Evolutionary conservation across 805 yeast species (phyloP).

Genomic region (Nakazawaea siamensis): DNA sequence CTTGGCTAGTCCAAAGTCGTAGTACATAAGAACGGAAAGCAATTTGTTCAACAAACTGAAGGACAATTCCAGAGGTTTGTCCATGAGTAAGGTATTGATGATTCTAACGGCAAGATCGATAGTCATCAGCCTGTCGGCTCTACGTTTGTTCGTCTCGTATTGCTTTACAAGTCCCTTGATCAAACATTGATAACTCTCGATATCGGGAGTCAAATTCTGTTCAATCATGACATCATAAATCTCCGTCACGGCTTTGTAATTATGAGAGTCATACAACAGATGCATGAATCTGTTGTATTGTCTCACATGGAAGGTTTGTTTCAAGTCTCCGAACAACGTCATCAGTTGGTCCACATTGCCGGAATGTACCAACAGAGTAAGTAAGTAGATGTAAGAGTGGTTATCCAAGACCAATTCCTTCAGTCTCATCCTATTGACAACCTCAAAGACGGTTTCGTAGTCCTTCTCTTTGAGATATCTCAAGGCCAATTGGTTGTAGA

Average conservation of each 20-base stretch:
- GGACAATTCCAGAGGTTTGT: conserved; percentile 4
- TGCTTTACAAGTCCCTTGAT: conserved; percentile 20
- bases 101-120: conserved; percentile 7
- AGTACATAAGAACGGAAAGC: conserved; percentile 1
- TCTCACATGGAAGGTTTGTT: conserved; percentile 11
- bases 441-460: conserved; percentile 14
- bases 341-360: conserved; percentile 22
- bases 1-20: conserved; percentile 1
- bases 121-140: neutral
- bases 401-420: conserved; percentile 16
- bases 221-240: conserved; percentile 27
- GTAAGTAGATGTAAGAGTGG: conserved; percentile 21
- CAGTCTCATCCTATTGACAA: conserved; percentile 18
- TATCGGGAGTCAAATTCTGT: conserved; percentile 17
- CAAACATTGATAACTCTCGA: conserved; percentile 24
- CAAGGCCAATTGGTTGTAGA: conserved; percentile 17
- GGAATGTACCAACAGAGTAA: conserved; percentile 21
- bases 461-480: conserved; percentile 20
- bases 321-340: conserved; percentile 19
- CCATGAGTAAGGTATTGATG: conserved; percentile 5
- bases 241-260: conserved; percentile 16
- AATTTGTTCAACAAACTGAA: conserved; percentile 3
- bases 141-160: neutral
- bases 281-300: conserved; percentile 16
- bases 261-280: conserved; percentile 16